A percentile compares a stretch with the other conserved stretches of the same genome.
Conservation (phyloP, 805 yeast species). For the Saturnispora hagleri region DNA sequence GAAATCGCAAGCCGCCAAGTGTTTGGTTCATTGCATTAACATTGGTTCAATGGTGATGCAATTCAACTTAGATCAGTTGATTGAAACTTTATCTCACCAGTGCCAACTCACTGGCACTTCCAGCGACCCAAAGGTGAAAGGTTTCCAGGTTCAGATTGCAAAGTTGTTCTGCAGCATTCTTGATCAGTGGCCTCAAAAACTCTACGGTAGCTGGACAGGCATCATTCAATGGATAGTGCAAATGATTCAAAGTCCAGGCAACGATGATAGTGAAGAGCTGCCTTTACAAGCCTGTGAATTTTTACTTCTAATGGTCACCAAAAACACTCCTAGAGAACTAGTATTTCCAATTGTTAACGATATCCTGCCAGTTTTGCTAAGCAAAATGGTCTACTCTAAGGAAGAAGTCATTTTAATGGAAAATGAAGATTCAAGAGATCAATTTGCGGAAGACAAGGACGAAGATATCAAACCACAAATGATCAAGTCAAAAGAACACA, state of each 20-base stretch:
- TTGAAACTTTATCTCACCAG: slow-evolving; percentile 54
- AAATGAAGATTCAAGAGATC: slow-evolving; percentile 61
- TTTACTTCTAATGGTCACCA: slow-evolving; percentile 62
- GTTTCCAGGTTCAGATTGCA: slow-evolving; percentile 68
- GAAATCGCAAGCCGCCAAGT: slow-evolving; percentile 51
- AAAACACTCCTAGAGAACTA: slow-evolving; percentile 45
- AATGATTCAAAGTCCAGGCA: slow-evolving; percentile 43
- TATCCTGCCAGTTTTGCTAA: slow-evolving; percentile 69
- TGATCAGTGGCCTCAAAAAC: slow-evolving; percentile 71
- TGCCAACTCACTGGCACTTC: slow-evolving; percentile 32
- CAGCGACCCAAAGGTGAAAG: slow-evolving; percentile 38
- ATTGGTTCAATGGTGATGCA: slow-evolving; percentile 58
- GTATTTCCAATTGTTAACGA: slow-evolving; percentile 48
- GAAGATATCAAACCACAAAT: slow-evolving; percentile 82
- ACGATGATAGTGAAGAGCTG: slow-evolving; percentile 39
- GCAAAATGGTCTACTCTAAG: slow-evolving; percentile 82
- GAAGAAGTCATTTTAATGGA: slow-evolving; percentile 63
- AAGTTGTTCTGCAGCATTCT: slow-evolving; percentile 61
- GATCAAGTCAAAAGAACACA: slow-evolving; percentile 51
- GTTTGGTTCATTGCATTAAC: slow-evolving; percentile 70
- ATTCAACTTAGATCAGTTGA: slow-evolving; percentile 54
- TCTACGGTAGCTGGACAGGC: slow-evolving; percentile 76
- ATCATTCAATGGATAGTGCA: slow-evolving; percentile 78
- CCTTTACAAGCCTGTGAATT: slow-evolving; percentile 93
- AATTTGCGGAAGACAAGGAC: slow-evolving; percentile 71